These are phyloP conservation scores for Stromatinia cepivora DNA, from an alignment of 2,329 filamentous ascomycete genomes.

Conservation along the genomic window DNA sequence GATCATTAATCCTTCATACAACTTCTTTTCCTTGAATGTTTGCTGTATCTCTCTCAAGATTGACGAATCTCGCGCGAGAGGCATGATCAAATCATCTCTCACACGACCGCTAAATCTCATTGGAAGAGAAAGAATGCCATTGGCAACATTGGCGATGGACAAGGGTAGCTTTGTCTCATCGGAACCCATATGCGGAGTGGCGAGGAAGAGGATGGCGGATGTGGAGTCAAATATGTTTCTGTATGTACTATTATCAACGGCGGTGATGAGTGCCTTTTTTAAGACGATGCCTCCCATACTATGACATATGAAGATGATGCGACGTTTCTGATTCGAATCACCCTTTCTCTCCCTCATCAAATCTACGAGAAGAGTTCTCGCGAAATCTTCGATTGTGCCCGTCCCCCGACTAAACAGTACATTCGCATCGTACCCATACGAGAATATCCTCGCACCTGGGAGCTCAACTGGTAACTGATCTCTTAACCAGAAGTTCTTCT, in stretches of 20 bases:
- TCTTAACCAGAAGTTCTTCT: conserved; percentile 30
- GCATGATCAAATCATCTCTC: conserved; percentile 25
- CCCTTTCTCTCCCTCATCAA: conserved; percentile 8
- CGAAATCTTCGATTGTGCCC: conserved; percentile 27
- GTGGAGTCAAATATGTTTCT: conserved; percentile 33
- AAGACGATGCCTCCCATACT: conserved; percentile 34
- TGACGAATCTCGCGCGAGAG: conserved; percentile 24
- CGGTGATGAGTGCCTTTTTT: conserved; percentile 29
- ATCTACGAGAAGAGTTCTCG: conserved; percentile 25
- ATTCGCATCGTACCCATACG: conserved; percentile 32
- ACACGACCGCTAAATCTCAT: conserved; percentile 2
- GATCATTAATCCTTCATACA: background rate
- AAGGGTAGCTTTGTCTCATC: conserved; percentile 28
- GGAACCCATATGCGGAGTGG: conserved; percentile 44
- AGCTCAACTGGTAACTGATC: conserved; percentile 31
- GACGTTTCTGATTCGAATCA: conserved; percentile 18
- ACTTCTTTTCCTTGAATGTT: conserved; percentile 25
- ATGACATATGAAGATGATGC: conserved; percentile 32
- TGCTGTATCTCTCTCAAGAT: conserved; percentile 23
- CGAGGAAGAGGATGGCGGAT: conserved; percentile 43
- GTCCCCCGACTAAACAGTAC: conserved; percentile 24
- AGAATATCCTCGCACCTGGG: conserved; percentile 31
- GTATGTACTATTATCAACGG: conserved; percentile 27
- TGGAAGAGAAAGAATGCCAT: background rate
- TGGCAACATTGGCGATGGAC: conserved; percentile 6